Base-by-base conservation (phyloP, 192 early-diverging fungal genomes). In the Obelidium mucronatum region DNA sequence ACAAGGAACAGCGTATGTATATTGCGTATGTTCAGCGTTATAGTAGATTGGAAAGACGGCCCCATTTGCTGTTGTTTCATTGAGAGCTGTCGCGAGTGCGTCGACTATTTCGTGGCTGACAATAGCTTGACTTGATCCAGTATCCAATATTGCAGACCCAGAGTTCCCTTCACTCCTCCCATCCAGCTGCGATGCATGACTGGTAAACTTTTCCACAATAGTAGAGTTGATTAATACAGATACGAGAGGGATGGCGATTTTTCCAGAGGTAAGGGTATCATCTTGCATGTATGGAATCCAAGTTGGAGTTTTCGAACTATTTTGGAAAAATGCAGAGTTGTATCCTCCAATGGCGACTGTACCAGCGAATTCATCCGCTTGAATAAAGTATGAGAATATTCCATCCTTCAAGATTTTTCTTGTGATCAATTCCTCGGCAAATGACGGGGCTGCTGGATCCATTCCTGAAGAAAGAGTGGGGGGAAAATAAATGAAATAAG, bases 81-180 rank as follows among this genome's bases (percentile, higher is more conserved):
- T 34, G 1, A 26, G 26, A 6, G 52, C 54, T 19, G n/a, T 33
- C 13, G 31, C 70, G 36, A 73, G 13, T 2, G 24, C 55, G 56
- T 56, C 58, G n/a, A 73, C 22, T 11, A 73, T 13, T 19, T n/a
- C 58, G 39, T 33, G n/a, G 6, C 31, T 26, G 26, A 73, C 70
- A 61, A 61, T 35, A 42, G 54, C 55, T 28, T 60, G 58, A 4
- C 33, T 37, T 15, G 70, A 60, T 37, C 70, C 70, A 30, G 70
- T 73, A 31, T 73, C 70, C 36, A 73, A 60, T 28, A 73, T 73
- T 33, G 70, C 70, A 31, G 55, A 8, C 1, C 55, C 70, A 15
- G 70, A 17, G 56, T 68, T 68, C 28, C 67, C 67, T 31, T 68
- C 44, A 26, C 28, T 24, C 26, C 1, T 36, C 13, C 51, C 51